Evolutionary conservation across 2,329 filamentous ascomycete species (phyloP).

Genomic region (Thermothelomyces thermophilus): DNA sequence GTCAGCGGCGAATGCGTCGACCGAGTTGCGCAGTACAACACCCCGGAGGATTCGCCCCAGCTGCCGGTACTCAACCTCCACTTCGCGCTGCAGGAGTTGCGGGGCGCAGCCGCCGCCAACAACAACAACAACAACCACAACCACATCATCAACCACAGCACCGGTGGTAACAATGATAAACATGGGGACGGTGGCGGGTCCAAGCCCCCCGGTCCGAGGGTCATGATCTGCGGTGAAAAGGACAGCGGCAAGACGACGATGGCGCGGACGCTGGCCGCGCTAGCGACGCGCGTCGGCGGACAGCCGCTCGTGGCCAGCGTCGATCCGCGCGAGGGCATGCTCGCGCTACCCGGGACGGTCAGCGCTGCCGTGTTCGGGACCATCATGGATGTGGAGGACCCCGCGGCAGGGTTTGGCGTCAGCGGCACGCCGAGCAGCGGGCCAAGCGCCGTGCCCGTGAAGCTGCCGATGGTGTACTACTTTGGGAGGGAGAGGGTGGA

Average conservation of each 20-base stretch:
- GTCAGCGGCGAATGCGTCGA: constrained; percentile 54
- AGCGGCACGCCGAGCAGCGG: constrained; percentile 86
- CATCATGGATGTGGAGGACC: constrained; percentile 71
- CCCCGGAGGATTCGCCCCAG: constrained; percentile 74
- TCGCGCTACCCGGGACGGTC: constrained; percentile 72
- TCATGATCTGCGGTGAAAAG: constrained; percentile 74
- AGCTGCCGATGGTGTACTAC: constrained; percentile 85
- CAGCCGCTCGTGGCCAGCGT: constrained; percentile 80
- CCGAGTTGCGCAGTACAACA: constrained; percentile 54
- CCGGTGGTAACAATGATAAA: background rate
- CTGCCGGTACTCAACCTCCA: constrained; percentile 79
- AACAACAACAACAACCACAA: too few relatives aligned
- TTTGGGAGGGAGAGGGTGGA: constrained; percentile 70
- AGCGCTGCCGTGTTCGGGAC: constrained; percentile 82
- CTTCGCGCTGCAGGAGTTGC: constrained; percentile 70
- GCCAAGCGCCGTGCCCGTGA: constrained; percentile 80
- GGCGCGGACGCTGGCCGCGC: constrained; percentile 68
- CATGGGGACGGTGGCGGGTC: background rate
- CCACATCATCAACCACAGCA: background rate
- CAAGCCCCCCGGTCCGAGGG: constrained; percentile 50
- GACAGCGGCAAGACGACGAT: constrained; percentile 79
- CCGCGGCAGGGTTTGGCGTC: constrained; percentile 87
- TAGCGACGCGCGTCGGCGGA: constrained; percentile 65
- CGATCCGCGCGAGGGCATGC: constrained; percentile 72
- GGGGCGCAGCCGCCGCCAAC: constrained; percentile 48